Percentiles rank a stretch among this genome's conserved stretches.
These are phyloP conservation scores for Pichia sp. DNA, from an alignment of 1,139 yeast genomes.

Conservation along the genomic window DNA sequence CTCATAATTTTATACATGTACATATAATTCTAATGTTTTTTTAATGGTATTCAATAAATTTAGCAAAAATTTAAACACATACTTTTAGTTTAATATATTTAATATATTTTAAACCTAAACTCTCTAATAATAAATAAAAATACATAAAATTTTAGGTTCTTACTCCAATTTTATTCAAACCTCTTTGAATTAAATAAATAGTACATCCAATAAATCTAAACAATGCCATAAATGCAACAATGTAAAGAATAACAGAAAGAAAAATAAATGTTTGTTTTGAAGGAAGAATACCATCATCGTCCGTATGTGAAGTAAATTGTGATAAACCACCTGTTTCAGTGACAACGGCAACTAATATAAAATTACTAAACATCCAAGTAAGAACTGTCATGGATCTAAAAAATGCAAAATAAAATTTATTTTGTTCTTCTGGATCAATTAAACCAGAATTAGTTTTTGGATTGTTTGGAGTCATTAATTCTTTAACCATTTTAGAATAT, in stretches of 20 bases:
- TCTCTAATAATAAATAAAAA: background rate
- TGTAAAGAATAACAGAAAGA: conserved; percentile 72
- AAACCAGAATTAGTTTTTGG: background rate
- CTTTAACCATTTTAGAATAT: conserved; percentile 47
- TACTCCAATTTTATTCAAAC: conserved; percentile 13
- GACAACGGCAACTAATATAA: conserved; percentile 60
- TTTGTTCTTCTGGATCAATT: conserved; percentile 27
- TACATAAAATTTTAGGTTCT: conserved; percentile 1
- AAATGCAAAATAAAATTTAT: conserved; percentile 68
- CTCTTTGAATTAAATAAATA: conserved; percentile 34
- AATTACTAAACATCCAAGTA: conserved; percentile 69
- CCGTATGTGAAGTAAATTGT: conserved; percentile 25
- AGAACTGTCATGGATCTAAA: conserved; percentile 75
- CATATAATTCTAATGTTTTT: no score
- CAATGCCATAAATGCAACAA: conserved; percentile 73
- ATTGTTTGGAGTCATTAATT: conserved; percentile 29
- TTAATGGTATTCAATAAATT: no score
- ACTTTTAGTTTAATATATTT: no score
- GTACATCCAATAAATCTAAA: conserved; percentile 63
- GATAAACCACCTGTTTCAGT: conserved; percentile 60
- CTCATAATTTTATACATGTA: no score
- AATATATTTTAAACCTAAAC: no score
- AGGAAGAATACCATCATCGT: conserved; percentile 21
- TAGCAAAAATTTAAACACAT: no score
- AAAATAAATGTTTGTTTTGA: conserved; percentile 36